Conservation (phyloP, 495 filamentous ascomycete species). For the Saxophila tyrrhenica region DNA sequence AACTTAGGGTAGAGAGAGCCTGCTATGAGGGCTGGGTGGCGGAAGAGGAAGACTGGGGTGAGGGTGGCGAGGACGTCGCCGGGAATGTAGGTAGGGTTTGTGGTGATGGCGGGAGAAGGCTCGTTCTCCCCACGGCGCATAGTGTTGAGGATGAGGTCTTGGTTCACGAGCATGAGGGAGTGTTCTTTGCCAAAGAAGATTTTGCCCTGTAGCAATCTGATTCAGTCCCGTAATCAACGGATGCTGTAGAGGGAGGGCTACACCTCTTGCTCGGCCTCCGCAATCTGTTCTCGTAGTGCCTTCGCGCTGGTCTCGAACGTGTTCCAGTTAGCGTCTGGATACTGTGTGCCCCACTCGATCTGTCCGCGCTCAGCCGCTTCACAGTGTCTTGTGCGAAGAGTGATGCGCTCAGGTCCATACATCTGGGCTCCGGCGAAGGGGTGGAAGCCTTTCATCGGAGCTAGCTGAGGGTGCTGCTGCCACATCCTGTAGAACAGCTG, state of each 20-base stretch:
- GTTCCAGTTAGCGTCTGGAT: neutral
- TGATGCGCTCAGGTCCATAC: neutral
- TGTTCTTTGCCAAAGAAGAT: slow-evolving; percentile 2
- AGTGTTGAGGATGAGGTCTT: neutral
- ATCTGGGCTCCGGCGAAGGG: neutral
- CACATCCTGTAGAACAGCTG: neutral
- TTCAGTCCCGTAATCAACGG: too few species aligned
- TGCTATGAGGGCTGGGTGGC: neutral
- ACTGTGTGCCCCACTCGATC: neutral
- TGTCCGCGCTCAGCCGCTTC: neutral
- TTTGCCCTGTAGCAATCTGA: neutral
- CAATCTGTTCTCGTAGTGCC: neutral
- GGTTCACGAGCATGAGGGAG: neutral
- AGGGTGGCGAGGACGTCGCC: neutral
- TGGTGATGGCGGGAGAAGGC: neutral
- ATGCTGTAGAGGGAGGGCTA: too few species aligned
- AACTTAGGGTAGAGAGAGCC: neutral
- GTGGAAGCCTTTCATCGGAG: neutral
- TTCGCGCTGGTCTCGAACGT: neutral
- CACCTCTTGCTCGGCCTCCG: neutral
- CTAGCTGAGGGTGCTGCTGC: neutral
- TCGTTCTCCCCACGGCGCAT: neutral
- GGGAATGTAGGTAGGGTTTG: neutral
- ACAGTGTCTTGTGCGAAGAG: neutral
- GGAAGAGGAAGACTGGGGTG: neutral